Evolutionary conservation across 495 filamentous ascomycete species (phyloP).

Genomic region (Penicillium argentinense): DNA sequence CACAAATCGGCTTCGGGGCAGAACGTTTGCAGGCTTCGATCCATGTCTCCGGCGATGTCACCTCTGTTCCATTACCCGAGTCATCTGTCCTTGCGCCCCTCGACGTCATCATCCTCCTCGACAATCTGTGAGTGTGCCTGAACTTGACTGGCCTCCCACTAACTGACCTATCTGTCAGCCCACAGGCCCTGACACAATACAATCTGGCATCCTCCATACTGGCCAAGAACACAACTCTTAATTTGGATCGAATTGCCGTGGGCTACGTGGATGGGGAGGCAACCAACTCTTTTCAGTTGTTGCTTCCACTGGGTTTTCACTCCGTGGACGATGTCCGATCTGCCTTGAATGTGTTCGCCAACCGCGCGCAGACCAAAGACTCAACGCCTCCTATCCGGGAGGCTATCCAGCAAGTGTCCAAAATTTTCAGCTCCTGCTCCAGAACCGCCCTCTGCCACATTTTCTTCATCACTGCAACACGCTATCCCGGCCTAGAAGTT

Average conservation of each 20-base stretch:
- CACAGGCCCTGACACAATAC: slow-evolving; percentile 14
- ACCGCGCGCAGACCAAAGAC: slow-evolving; percentile 3
- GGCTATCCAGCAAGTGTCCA: slow-evolving; percentile 13
- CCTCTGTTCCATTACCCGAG: slow-evolving; percentile 11
- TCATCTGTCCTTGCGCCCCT: slow-evolving; percentile 18
- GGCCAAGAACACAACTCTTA: slow-evolving; percentile 9
- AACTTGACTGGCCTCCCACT: not conserved
- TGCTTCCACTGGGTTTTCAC: slow-evolving; percentile 25
- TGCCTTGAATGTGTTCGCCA: slow-evolving; percentile 12
- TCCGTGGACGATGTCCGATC: slow-evolving; percentile 13
- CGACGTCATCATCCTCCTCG: slow-evolving; percentile 26
- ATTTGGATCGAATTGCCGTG: slow-evolving; percentile 20
- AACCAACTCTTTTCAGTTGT: slow-evolving; percentile 11
- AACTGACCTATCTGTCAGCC: slow-evolving; percentile 9
- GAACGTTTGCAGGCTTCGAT: slow-evolving; percentile 24
- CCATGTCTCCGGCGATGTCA: slow-evolving; percentile 25
- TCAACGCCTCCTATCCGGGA: not conserved
- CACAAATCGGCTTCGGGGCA: slow-evolving; percentile 10
- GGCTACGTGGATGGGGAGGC: slow-evolving; percentile 10
- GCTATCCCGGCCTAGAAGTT: no score
- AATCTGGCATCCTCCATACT: slow-evolving; percentile 17
- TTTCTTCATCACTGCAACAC: slow-evolving; percentile 22
- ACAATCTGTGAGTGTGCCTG: slow-evolving; percentile 15
- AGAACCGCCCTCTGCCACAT: slow-evolving; percentile 24
- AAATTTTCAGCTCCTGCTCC: slow-evolving; percentile 12